A percentile compares a stretch with the other conserved stretches of the same genome.
Conservation (phyloP, 2,329 filamentous ascomycete genomes). For the Coniella vitis region DNA sequence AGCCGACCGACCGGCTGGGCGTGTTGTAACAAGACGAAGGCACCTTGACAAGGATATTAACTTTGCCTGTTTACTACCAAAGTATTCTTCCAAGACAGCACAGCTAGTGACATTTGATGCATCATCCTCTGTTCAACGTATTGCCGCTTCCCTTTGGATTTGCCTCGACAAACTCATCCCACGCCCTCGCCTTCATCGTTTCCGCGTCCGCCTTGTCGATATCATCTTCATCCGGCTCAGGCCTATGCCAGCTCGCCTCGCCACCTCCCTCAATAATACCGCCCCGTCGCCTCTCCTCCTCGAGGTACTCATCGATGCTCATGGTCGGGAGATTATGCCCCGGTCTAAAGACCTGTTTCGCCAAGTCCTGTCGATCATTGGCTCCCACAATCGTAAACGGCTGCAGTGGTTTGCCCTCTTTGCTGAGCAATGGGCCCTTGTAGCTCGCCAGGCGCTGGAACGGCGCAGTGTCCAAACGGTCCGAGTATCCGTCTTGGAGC, state of each 20-base stretch:
- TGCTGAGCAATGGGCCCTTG: conserved; percentile 60
- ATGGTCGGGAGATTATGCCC: conserved; percentile 95
- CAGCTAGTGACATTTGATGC: no score
- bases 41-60: no score
- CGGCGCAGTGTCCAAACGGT: conserved; percentile 67
- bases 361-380: conserved; percentile 61
- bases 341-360: conserved; percentile 76
- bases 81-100: no score
- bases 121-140: conserved; percentile 67
- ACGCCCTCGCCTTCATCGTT: conserved; percentile 86
- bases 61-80: no score
- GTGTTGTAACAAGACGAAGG: no score
- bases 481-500: conserved; percentile 47
- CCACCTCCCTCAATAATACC: conserved; percentile 90
- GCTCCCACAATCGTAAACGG: conserved; percentile 77
- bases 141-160: conserved; percentile 83
- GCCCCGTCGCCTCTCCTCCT: conserved; percentile 77
- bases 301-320: conserved; percentile 95
- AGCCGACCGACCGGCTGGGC: no score
- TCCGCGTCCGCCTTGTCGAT: conserved; percentile 80
- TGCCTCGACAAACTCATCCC: conserved; percentile 90
- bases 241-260: conserved; percentile 59
- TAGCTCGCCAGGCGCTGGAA: conserved; percentile 42
- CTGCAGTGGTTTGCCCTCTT: conserved; percentile 75
- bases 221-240: conserved; percentile 83